A percentile compares a stretch with the other conserved stretches of the same genome.
phyloP scores from a whole-genome alignment of 2,329 filamentous ascomycete genomes.

The Blastomyces silverae region DNA sequence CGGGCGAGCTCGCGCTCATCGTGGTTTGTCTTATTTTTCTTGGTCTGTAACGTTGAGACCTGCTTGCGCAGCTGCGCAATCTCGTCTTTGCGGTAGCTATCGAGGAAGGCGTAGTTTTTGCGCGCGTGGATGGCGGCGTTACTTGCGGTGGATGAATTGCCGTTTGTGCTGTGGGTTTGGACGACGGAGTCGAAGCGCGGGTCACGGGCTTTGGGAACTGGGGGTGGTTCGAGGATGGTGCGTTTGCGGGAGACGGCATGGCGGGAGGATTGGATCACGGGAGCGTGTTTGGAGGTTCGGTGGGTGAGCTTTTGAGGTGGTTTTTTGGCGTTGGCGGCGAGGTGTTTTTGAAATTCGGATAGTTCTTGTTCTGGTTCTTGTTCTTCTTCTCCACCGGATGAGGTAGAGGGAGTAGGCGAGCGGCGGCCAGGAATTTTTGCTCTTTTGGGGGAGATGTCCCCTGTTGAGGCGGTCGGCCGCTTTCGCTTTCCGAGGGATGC shows the following conservation, averaged over 20 bases:
- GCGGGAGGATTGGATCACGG: slow-evolving; percentile 73
- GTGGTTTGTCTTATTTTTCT: slow-evolving; percentile 57
- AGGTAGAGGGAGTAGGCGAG: slow-evolving; percentile 22
- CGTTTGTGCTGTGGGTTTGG: slow-evolving; percentile 31
- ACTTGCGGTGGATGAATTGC: slow-evolving; percentile 41
- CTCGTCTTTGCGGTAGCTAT: slow-evolving; percentile 79
- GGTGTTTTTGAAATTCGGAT: slow-evolving; percentile 64
- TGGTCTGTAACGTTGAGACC: background rate
- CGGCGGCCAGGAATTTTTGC: slow-evolving; percentile 36
- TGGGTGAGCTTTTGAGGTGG: slow-evolving; percentile 28
- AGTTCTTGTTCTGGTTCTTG: background rate
- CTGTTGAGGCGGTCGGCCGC: slow-evolving; percentile 20
- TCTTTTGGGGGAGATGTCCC: slow-evolving; percentile 30
- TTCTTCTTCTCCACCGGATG: slow-evolving; percentile 2
- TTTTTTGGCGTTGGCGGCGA: slow-evolving; percentile 41
- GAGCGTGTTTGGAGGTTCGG: slow-evolving; percentile 74
- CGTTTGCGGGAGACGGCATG: slow-evolving; percentile 74
- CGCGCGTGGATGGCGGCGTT: slow-evolving; percentile 43
- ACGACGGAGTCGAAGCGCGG: slow-evolving; percentile 74
- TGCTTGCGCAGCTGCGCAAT: slow-evolving; percentile 58
- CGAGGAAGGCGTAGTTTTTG: slow-evolving; percentile 78
- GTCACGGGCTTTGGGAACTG: slow-evolving; percentile 62
- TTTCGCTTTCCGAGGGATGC: slow-evolving; percentile 37
- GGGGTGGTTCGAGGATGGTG: slow-evolving; percentile 55
- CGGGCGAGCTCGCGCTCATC: slow-evolving; percentile 60